Evolutionary conservation across 2,329 filamentous ascomycete genomes (phyloP).

Genomic region (Neonectria faginata): DNA sequence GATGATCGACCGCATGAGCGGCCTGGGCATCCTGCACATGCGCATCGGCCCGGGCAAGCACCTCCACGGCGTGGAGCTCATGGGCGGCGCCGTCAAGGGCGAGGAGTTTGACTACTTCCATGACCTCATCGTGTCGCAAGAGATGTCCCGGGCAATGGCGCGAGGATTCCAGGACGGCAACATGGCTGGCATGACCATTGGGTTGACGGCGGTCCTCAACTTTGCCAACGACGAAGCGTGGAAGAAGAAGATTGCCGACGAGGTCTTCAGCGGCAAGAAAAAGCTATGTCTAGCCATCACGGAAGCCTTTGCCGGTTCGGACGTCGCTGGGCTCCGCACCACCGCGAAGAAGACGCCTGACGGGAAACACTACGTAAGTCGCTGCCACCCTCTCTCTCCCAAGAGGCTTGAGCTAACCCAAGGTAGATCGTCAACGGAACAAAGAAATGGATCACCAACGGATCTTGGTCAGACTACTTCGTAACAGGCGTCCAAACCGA

Average conservation of each 20-base stretch:
- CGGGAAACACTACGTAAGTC: conserved; percentile 76
- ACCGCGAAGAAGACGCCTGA: conserved; percentile 82
- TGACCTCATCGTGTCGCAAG: conserved; percentile 81
- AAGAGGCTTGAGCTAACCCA: conserved; percentile 1
- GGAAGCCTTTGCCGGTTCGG: conserved; percentile 84
- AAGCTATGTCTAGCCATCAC: conserved; percentile 91
- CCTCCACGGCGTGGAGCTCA: conserved; percentile 75
- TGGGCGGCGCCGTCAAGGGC: conserved; percentile 77
- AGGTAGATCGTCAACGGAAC: conserved; percentile 71
- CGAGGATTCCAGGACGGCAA: conserved; percentile 89
- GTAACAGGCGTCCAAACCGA: conserved; percentile 83
- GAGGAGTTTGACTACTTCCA: conserved; percentile 91
- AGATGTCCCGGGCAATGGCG: conserved; percentile 76
- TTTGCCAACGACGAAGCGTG: conserved; percentile 77
- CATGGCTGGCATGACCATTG: conserved; percentile 88
- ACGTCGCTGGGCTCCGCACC: conserved; percentile 83
- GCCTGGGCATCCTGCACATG: conserved; percentile 81
- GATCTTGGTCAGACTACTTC: conserved; percentile 85
- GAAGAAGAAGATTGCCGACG: conserved; percentile 74
- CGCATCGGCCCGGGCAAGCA: conserved; percentile 86
- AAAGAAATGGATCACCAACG: conserved; percentile 91
- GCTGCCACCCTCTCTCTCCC: conserved; percentile 16
- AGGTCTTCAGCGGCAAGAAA: conserved; percentile 84
- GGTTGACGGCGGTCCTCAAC: conserved; percentile 82
- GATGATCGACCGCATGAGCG: conserved; percentile 83